Percentiles rank a stretch among this genome's conserved stretches.
These are phyloP conservation scores for Isoetes engelmannii DNA, from an alignment of 83 land plant species.

Conservation along the genomic window DNA sequence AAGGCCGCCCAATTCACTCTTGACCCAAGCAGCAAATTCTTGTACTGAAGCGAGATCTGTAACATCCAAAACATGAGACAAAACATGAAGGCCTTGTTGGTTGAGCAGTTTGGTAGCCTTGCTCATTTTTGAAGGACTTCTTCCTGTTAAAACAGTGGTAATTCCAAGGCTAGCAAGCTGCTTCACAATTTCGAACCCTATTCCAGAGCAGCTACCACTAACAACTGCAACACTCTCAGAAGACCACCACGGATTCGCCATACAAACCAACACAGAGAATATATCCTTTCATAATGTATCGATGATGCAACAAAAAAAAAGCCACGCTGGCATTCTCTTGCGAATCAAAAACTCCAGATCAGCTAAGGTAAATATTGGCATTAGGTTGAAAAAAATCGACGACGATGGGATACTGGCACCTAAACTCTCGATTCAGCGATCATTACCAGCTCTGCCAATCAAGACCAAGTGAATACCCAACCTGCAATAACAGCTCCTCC, in stretches of 20 bases:
- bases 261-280: too few species aligned
- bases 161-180: constrained; percentile 46
- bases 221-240: constrained; percentile 47
- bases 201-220: constrained; percentile 60
- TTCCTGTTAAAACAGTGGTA: constrained; percentile 45
- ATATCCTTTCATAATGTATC: too few species aligned
- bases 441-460: too few species aligned
- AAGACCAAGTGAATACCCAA: too few species aligned
- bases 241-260: constrained; percentile 75
- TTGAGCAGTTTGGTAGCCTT: constrained; percentile 24
- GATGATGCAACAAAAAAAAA: too few species aligned
- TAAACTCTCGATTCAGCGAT: too few species aligned
- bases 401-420: too few species aligned
- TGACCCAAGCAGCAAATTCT: constrained; percentile 30
- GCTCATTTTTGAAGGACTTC: constrained; percentile 31
- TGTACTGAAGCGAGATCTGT: constrained; percentile 26
- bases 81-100: constrained; percentile 24
- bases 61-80: constrained; percentile 41
- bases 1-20: constrained; percentile 15
- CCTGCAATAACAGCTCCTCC: too few species aligned
- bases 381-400: too few species aligned
- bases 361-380: too few species aligned
- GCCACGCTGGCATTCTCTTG: too few species aligned
- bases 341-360: too few species aligned
- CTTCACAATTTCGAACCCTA: constrained; percentile 47